Conservation (phyloP, 257 asterid species). For the Solanum corneliomulleri region DNA sequence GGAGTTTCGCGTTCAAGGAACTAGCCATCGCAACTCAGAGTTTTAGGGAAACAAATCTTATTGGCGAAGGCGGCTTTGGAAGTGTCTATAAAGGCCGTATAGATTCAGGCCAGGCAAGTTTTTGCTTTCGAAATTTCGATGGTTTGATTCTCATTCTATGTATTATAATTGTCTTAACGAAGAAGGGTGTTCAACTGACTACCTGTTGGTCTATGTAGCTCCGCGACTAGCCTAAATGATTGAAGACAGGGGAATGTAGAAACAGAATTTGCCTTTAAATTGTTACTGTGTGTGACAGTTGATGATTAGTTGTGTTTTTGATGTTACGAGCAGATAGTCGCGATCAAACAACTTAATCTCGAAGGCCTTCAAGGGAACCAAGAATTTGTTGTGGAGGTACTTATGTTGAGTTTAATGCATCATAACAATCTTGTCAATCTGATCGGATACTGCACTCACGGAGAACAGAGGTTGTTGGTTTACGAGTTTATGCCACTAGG, state of each 20-base stretch:
- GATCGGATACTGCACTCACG: constrained; percentile 12
- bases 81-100: constrained; percentile 67
- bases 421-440: constrained; percentile 11
- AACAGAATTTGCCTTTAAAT: neutral
- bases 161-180: neutral
- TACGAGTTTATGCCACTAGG: constrained; percentile 10
- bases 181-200: neutral
- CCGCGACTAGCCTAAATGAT: neutral
- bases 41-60: constrained; percentile 57
- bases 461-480: constrained; percentile 8
- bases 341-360: constrained; percentile 8
- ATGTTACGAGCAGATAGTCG: constrained; percentile 31
- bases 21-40: constrained; percentile 69
- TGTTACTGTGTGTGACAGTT: neutral
- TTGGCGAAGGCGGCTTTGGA: constrained; percentile 91
- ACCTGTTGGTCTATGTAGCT: neutral
- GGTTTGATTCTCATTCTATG: neutral
- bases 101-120: constrained; percentile 48
- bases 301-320: neutral
- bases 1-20: constrained; percentile 67
- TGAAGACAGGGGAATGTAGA: neutral
- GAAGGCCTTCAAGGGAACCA: constrained; percentile 18
- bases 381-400: constrained; percentile 10
- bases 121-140: neutral
- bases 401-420: constrained; percentile 9